phyloP scores from a whole-genome alignment of 2,329 filamentous ascomycete genomes.

The Colletotrichum liriopes region DNA sequence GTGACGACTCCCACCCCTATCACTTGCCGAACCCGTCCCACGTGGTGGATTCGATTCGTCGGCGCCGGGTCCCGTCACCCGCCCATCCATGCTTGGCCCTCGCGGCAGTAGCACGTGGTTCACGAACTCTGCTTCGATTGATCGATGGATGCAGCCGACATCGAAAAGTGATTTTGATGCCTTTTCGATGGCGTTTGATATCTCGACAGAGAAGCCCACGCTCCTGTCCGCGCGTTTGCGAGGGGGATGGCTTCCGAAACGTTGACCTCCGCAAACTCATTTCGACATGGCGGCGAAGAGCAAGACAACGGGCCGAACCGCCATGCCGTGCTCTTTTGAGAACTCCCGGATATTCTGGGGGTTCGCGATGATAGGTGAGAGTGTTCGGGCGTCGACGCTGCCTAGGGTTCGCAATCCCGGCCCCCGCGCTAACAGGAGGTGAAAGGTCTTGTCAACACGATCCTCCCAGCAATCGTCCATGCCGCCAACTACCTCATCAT shows the following conservation, averaged over 20 bases:
- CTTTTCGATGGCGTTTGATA: neutral
- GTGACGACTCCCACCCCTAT: conserved; percentile 20
- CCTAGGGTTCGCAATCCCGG: neutral
- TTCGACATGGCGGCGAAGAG: conserved; percentile 23
- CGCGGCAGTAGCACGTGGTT: conserved; percentile 22
- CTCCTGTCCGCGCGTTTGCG: neutral
- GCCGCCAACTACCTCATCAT: conserved; percentile 55
- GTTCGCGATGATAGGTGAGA: conserved; percentile 35
- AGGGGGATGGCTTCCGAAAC: neutral
- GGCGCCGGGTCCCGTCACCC: neutral
- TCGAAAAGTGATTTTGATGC: too few relatives aligned
- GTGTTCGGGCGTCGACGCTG: neutral
- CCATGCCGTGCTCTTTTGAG: neutral
- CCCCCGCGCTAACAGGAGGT: neutral
- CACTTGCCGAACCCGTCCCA: conserved; percentile 25
- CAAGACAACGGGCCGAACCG: conserved; percentile 9
- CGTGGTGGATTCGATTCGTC: conserved; percentile 40
- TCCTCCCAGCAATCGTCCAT: conserved; percentile 51
- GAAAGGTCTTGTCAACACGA: conserved; percentile 51
- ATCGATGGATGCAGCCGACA: neutral
- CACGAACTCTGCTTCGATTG: conserved; percentile 10
- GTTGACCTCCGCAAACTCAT: neutral
- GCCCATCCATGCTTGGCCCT: conserved; percentile 28
- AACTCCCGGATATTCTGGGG: conserved; percentile 22
- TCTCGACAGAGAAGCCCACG: neutral